Evolutionary conservation across 2,329 filamentous ascomycete genomes (phyloP).

Genomic region (Aspergillus pseudoviridinutans): DNA sequence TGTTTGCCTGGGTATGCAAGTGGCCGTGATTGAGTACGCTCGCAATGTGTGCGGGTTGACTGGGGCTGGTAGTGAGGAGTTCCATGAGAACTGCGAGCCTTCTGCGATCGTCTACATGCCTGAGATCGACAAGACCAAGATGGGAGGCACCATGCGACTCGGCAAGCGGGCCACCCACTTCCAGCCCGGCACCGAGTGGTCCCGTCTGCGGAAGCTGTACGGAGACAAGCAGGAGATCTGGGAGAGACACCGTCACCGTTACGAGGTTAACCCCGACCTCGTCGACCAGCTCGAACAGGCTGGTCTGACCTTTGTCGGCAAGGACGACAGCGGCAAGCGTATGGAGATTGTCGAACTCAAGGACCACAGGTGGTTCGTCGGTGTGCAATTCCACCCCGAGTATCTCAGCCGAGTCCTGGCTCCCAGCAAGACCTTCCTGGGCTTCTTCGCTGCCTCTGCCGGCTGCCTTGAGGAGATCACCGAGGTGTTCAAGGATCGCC

Average conservation of each 20-base stretch:
- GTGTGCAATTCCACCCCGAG: slow-evolving; percentile 86
- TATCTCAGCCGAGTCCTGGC: slow-evolving; percentile 72
- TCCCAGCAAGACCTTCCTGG: slow-evolving; percentile 73
- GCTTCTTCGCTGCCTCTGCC: slow-evolving; percentile 75
- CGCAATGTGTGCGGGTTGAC: slow-evolving; percentile 67
- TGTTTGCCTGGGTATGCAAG: slow-evolving; percentile 88
- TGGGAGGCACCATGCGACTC: slow-evolving; percentile 85
- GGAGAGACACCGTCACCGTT: slow-evolving; percentile 83
- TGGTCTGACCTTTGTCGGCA: slow-evolving; percentile 72
- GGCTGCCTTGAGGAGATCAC: slow-evolving; percentile 55
- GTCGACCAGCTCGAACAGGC: slow-evolving; percentile 64
- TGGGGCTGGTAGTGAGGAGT: slow-evolving; percentile 54
- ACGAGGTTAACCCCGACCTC: slow-evolving; percentile 82
- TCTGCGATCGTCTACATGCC: slow-evolving; percentile 89
- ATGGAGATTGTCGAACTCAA: slow-evolving; percentile 82
- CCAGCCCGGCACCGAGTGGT: slow-evolving; percentile 73
- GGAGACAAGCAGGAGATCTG: slow-evolving; percentile 52
- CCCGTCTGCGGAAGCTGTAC: slow-evolving; percentile 71
- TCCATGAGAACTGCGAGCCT: slow-evolving; percentile 55
- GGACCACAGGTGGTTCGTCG: slow-evolving; percentile 80
- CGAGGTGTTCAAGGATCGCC: slow-evolving; percentile 18
- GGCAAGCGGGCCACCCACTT: slow-evolving; percentile 72
- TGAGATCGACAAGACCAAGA: slow-evolving; percentile 69
- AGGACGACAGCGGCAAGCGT: slow-evolving; percentile 71
- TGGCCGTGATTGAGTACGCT: slow-evolving; percentile 86